phyloP scores from a whole-genome alignment of 2,329 filamentous ascomycete species.

The Penicillium sp. region DNA sequence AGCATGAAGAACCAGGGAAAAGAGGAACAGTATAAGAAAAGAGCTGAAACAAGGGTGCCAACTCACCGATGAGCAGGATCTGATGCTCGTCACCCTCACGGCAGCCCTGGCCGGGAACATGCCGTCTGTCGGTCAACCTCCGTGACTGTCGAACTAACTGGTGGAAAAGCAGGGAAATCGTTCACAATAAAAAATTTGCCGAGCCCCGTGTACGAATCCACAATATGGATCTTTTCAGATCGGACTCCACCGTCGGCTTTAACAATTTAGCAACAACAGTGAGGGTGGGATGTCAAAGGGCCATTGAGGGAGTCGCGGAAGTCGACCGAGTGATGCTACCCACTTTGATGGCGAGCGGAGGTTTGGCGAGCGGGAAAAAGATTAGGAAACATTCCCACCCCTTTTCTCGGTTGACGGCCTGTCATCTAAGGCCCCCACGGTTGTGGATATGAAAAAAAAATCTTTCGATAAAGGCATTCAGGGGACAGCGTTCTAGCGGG shows the following conservation, averaged over 20 bases:
- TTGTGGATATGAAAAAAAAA: neutral
- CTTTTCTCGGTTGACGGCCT: neutral
- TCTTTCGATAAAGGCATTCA: neutral
- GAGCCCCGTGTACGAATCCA: constrained; percentile 10
- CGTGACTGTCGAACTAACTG: constrained; percentile 3
- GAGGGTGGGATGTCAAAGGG: neutral
- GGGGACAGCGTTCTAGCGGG: constrained; percentile 7
- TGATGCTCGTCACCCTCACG: constrained; percentile 10
- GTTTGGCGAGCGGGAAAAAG: constrained; percentile 4
- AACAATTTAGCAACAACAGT: neutral
- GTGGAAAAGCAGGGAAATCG: constrained; percentile 11
- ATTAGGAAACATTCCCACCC: neutral
- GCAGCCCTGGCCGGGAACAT: constrained; percentile 14
- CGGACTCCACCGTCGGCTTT: constrained; percentile 13
- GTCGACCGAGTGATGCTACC: constrained; percentile 18
- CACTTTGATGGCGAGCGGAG: neutral
- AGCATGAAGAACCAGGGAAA: neutral
- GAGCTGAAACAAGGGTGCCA: neutral
- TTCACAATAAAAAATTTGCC: constrained; percentile 9
- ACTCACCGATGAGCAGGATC: constrained; percentile 18
- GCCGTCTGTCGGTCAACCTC: constrained; percentile 19
- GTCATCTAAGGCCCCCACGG: neutral
- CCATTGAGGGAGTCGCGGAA: constrained; percentile 1
- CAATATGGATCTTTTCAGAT: constrained; percentile 7
- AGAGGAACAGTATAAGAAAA: neutral